Conservation (phyloP, 139 green algal species). For the Coccomyxa sp. region DNA sequence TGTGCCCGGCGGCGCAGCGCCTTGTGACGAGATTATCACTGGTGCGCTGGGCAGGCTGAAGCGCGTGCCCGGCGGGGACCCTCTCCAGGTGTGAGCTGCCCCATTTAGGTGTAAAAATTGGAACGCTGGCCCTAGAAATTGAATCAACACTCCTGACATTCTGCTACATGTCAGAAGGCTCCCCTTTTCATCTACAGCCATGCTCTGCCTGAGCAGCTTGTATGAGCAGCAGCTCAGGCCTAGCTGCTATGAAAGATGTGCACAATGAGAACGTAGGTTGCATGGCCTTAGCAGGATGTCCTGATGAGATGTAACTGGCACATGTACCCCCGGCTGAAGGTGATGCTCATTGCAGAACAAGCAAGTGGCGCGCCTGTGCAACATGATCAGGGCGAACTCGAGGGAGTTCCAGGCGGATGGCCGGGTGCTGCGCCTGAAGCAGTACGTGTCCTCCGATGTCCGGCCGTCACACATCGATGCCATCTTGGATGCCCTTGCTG, state of each 20-base stretch:
- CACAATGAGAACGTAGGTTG: too few relatives aligned
- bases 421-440: constrained; percentile 53
- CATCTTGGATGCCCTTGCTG: constrained; percentile 51
- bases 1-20: too few relatives aligned
- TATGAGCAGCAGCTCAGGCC: too few relatives aligned
- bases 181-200: not conserved
- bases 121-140: too few relatives aligned
- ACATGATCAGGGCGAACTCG: constrained; percentile 30
- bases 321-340: too few relatives aligned
- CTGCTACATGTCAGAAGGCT: not conserved
- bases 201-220: not conserved
- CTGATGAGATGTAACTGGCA: too few relatives aligned
- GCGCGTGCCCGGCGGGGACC: constrained; percentile 24
- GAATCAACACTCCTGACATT: too few relatives aligned
- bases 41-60: constrained; percentile 4
- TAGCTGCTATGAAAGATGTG: constrained; percentile 1
- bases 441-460: constrained; percentile 31
- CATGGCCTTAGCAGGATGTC: too few relatives aligned
- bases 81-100: constrained; percentile 17
- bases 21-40: too few relatives aligned
- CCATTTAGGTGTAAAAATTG: too few relatives aligned
- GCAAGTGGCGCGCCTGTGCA: constrained; percentile 23
- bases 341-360: not conserved
- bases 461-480: constrained; percentile 34
- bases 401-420: constrained; percentile 41